Percentiles rank a stretch among this genome's conserved stretches.
phyloP scores from a whole-genome alignment of 2,329 filamentous ascomycete species.

The Didymella pinodella region DNA sequence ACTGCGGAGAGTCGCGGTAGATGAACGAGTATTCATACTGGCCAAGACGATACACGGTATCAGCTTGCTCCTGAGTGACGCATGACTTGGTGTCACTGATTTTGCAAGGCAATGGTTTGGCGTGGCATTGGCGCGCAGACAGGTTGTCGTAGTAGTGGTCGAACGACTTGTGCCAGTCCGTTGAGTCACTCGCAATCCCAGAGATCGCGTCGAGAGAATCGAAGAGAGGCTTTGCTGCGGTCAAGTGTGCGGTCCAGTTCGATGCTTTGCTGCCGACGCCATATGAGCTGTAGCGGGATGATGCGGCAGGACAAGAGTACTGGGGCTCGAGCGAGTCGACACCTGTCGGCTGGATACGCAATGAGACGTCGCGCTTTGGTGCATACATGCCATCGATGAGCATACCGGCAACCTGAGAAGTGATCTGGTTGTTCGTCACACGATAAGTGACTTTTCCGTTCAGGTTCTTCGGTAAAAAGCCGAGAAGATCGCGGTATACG shows the following conservation, averaged over 20 bases:
- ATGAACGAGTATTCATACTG: constrained; percentile 83
- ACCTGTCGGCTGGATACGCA: constrained; percentile 60
- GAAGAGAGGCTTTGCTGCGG: constrained; percentile 64
- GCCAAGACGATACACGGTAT: constrained; percentile 77
- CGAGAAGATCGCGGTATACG: constrained; percentile 76
- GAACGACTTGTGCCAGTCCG: constrained; percentile 73
- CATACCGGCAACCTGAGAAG: constrained; percentile 80
- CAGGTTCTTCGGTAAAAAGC: constrained; percentile 67
- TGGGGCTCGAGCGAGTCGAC: constrained; percentile 78
- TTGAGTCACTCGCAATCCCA: constrained; percentile 64
- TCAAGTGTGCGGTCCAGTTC: constrained; percentile 71
- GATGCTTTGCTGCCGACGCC: constrained; percentile 53
- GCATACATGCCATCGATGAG: constrained; percentile 71
- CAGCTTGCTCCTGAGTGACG: constrained; percentile 67
- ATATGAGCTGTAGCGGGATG: constrained; percentile 54
- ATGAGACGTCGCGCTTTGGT: constrained; percentile 38
- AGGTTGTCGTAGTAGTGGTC: constrained; percentile 90
- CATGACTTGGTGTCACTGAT: constrained; percentile 62
- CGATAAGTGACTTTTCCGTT: constrained; percentile 65
- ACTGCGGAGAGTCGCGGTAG: constrained; percentile 71
- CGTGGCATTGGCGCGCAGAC: constrained; percentile 78
- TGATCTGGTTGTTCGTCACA: constrained; percentile 84
- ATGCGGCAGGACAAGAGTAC: constrained; percentile 69
- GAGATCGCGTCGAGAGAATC: constrained; percentile 71
- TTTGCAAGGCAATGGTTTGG: constrained; percentile 74